Base-by-base conservation (phyloP, 2,329 filamentous ascomycete genomes). In the Elsinoe australis region DNA sequence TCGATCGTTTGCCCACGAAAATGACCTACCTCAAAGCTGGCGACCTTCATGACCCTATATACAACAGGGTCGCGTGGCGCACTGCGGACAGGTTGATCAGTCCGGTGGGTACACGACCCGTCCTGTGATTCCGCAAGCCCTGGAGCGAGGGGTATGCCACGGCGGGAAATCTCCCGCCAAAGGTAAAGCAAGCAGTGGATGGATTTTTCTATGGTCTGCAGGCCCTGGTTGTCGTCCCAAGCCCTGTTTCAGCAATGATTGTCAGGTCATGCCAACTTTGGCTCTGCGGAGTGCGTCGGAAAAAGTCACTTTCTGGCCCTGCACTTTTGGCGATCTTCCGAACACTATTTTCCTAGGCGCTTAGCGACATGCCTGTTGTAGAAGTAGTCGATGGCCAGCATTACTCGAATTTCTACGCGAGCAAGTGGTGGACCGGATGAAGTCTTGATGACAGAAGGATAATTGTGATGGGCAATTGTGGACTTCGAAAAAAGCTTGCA, bases 221-320 rank as follows among this genome's bases (percentile, higher is more conserved):
- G 24, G 18, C 8, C 26, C 18, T 24, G 39, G 24, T 12, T 29
- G 6, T 29, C 7, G 26, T 29, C 6, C 7, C 26, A 18, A 24
- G 19, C 39, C 39, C 22, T 24, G 39, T 44, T 44, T 44, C 39
- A 44, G 26, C 1, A 42, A 32, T 18, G 39, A 44, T 44, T 44
- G 24, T 44, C 39, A 24, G 26, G 26, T 4, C 39, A 18, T 29
- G 28, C 17, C 3, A 26, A 28, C 24, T 26, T 31, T 31, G 24
- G 39, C n/a, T 9, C 19, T 18, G 39, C 39, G 39, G 39, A 44
- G n/a, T 31, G 39, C 24, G 8, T 22, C 39, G 39, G 39, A 10
- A 12, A 39, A 44, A 44, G 3, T 44, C 7, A 24, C 6, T 22
- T 38, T 39, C 21, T 14, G 17, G 5, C 24, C 26, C 26, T 29